A percentile compares a stretch with the other conserved stretches of the same genome.
Conservation (phyloP, 2,329 filamentous ascomycete genomes). For the Aspergillus transmontanensis region DNA sequence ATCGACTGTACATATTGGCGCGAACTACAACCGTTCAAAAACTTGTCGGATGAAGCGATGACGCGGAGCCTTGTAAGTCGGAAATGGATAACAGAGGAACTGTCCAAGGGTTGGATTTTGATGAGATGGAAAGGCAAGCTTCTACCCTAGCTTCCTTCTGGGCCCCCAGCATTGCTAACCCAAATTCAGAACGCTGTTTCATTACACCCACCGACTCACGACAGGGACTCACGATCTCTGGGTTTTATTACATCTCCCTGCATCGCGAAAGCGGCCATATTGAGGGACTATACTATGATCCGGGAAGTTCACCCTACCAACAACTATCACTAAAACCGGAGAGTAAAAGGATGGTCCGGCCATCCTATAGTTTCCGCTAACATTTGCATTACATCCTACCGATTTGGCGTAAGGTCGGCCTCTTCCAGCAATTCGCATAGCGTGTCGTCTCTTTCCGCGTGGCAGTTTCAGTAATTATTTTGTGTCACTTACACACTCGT, state of each 20-base stretch:
- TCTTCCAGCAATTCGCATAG: slow-evolving; percentile 17
- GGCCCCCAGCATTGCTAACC: slow-evolving; percentile 14
- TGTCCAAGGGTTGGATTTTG: slow-evolving; percentile 50
- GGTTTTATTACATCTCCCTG: slow-evolving; percentile 54
- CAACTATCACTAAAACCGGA: slow-evolving; percentile 48
- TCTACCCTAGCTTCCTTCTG: not conserved
- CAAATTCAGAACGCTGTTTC: slow-evolving; percentile 48
- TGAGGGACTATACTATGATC: slow-evolving; percentile 54
- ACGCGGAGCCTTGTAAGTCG: slow-evolving; percentile 48
- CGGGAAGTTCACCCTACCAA: slow-evolving; percentile 53
- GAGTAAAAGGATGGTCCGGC: slow-evolving; percentile 42
- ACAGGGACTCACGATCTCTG: slow-evolving; percentile 52
- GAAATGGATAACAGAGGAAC: slow-evolving; percentile 46
- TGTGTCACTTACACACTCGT: slow-evolving; percentile 13
- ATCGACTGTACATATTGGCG: slow-evolving; percentile 53
- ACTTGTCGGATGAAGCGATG: slow-evolving; percentile 47
- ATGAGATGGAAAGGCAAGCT: slow-evolving; percentile 55
- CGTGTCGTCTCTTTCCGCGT: slow-evolving; percentile 11
- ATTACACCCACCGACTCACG: slow-evolving; percentile 50
- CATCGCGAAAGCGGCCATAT: slow-evolving; percentile 49
- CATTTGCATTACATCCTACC: not conserved
- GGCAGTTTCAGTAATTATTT: slow-evolving; percentile 8
- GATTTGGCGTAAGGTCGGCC: not conserved
- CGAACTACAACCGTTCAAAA: slow-evolving; percentile 50
- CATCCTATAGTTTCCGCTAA: slow-evolving; percentile 47